A percentile compares a stretch with the other conserved stretches of the same genome.
phyloP scores from a whole-genome alignment of 345 rosid genomes.

The Crucihimalaya himalaica region DNA sequence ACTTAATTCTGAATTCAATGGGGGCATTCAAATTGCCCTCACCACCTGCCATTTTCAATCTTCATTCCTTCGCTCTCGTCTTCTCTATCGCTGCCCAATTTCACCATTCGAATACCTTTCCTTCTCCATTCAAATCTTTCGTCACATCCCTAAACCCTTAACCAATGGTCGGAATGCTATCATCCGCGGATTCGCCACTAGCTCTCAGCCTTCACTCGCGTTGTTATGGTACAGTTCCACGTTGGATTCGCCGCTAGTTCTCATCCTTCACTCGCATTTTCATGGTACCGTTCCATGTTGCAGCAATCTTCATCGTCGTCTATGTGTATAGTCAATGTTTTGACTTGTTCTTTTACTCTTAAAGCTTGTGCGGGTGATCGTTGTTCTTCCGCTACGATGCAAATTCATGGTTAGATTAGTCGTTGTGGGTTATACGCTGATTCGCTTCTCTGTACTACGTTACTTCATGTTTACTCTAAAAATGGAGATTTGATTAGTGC shows the following conservation, averaged over 20 bases:
- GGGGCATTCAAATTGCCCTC: too few species aligned
- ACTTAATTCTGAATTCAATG: too few species aligned
- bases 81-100: slow-evolving; percentile 74
- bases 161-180: slow-evolving; percentile 88
- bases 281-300: slow-evolving; percentile 62
- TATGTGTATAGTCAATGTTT: slow-evolving; percentile 57
- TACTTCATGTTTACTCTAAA: slow-evolving; percentile 73
- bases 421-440: slow-evolving; percentile 67
- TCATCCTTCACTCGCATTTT: slow-evolving; percentile 55
- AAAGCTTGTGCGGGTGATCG: slow-evolving; percentile 79
- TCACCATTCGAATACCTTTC: slow-evolving; percentile 58
- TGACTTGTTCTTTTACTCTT: slow-evolving; percentile 75
- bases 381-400: slow-evolving; percentile 48
- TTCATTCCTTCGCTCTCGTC: slow-evolving; percentile 59
- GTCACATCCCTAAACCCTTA: slow-evolving; percentile 51
- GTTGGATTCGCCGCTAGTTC: slow-evolving; percentile 62
- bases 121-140: slow-evolving; percentile 55
- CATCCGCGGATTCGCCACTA: too few species aligned
- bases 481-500: slow-evolving; percentile 55
- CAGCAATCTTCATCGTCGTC: slow-evolving; percentile 38
- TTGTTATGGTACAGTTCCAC: too few species aligned
- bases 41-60: slow-evolving; percentile 55
- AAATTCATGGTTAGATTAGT: slow-evolving; percentile 58
- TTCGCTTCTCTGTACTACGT: slow-evolving; percentile 70
- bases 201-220: too few species aligned